These are phyloP conservation scores for Fusarium sterilihyphosum DNA, from an alignment of 2,329 filamentous ascomycete species.

Conservation along the genomic window DNA sequence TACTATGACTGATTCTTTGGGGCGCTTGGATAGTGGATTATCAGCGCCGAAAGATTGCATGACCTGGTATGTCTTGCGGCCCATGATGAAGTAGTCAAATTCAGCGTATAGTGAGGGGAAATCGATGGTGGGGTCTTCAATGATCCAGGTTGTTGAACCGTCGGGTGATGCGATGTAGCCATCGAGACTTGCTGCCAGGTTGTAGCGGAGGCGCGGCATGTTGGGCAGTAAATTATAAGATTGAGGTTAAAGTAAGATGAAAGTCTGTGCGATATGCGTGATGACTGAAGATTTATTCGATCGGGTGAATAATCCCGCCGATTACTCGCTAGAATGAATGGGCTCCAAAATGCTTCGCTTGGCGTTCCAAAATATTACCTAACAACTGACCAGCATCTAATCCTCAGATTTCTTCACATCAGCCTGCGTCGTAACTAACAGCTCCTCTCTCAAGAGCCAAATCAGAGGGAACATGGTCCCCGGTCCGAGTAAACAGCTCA, in stretches of 20 bases:
- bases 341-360: neutral
- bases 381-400: neutral
- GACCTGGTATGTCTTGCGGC: conserved; percentile 49
- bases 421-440: neutral
- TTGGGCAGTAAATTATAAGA: neutral
- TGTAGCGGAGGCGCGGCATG: conserved; percentile 46
- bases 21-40: conserved; percentile 35
- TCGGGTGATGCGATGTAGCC: conserved; percentile 48
- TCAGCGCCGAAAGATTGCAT: conserved; percentile 31
- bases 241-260: neutral
- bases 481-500: conserved; percentile 15
- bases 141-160: conserved; percentile 46
- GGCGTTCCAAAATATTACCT: neutral
- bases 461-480: conserved; percentile 27
- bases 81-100: conserved; percentile 50
- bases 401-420: neutral
- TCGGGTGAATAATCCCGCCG: neutral
- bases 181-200: conserved; percentile 48
- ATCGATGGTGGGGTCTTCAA: conserved; percentile 46
- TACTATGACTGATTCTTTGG: conserved; percentile 44
- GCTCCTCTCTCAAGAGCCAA: conserved; percentile 36
- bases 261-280: neutral
- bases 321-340: neutral
- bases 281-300: neutral
- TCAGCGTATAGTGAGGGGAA: conserved; percentile 46